Base-by-base conservation (phyloP, 2,329 filamentous ascomycete species). In the Zymoseptoria pseudotritici region DNA sequence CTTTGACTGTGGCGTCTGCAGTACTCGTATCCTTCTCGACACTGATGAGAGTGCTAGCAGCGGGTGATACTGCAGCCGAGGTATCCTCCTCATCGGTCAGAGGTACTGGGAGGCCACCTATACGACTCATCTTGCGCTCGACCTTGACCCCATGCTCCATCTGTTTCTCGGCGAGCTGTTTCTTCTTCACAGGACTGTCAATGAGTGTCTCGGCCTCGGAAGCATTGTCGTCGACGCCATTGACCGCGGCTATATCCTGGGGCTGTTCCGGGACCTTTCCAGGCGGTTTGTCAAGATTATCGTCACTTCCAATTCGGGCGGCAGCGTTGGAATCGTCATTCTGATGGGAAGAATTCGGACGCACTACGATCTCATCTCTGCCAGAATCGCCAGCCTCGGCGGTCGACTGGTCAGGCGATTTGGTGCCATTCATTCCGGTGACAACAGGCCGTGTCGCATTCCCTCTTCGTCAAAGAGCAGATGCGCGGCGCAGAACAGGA, bases 141-240 rank as follows among this genome's bases (percentile, higher is more conserved):
- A 54, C 19, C 53, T 63, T 67, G 50, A 58, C 57, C 9, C 56
- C 60, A 22, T 57, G 62, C 50, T 56, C 53, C 51, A 57, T 60
- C 68, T 74, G 74, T 63, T 71, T 73, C 63, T 71, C 63, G 22
- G 73, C 71, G 58, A 72, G 71, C 56, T 61, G 56, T 53, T 71
- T 66, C 58, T 72, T 71, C 66, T 78, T 75, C 62, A 76, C 73
- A 31, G 75, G 72, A 29, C 72, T 75, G 54, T 79, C 72, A 46
- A 80, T 77, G 60, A 80, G 74, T 31, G 79, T 80, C 70, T 80
- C 79, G 56, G 78, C 79, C 69, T 81, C 79, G 17, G 78, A 80
- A 64, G 31, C 71, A 36, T 71, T 74, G 19, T 71, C 67, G 53
- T 66, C 62, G 46, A 58, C 68, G 53, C 63, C 65, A 52, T 65